These are phyloP conservation scores for Tremellales sp. DNA, from an alignment of 1,284 basidiomycete genomes.

Conservation along the genomic window DNA sequence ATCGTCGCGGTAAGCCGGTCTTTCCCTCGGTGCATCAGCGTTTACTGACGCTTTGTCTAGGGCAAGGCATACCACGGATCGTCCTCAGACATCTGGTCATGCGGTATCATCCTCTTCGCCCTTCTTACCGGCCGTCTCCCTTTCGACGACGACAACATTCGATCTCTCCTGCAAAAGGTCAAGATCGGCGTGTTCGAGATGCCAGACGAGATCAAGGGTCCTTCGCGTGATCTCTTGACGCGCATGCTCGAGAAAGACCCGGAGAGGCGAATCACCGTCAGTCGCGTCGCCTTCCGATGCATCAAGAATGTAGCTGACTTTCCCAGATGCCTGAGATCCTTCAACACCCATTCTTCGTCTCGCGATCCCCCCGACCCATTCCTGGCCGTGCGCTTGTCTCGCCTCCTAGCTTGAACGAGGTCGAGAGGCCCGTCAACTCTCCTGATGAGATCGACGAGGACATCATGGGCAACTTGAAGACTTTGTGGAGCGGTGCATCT, in stretches of 20 bases:
- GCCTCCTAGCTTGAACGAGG: constrained; percentile 65
- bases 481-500: constrained; percentile 76
- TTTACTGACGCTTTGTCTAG: constrained; percentile 47
- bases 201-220: constrained; percentile 70
- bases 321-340: constrained; percentile 75
- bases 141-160: constrained; percentile 78
- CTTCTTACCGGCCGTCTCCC: constrained; percentile 86
- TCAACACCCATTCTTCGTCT: constrained; percentile 82
- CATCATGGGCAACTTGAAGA: constrained; percentile 84
- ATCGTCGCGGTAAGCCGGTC: constrained; percentile 93
- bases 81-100: constrained; percentile 94
- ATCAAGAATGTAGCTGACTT: background rate
- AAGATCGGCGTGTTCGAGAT: constrained; percentile 76
- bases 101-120: constrained; percentile 92
- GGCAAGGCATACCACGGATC: constrained; percentile 85
- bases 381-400: constrained; percentile 56
- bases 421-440: constrained; percentile 62
- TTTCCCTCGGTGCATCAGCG: background rate
- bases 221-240: constrained; percentile 75
- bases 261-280: constrained; percentile 73
- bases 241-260: constrained; percentile 86
- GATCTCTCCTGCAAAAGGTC: constrained; percentile 75
- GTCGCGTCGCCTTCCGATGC: constrained; percentile 32
- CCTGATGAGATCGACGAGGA: constrained; percentile 74
- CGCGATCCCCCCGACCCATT: constrained; percentile 56